phyloP scores from a whole-genome alignment of 2,329 filamentous ascomycete genomes.

The Fusarium tuaranense region DNA sequence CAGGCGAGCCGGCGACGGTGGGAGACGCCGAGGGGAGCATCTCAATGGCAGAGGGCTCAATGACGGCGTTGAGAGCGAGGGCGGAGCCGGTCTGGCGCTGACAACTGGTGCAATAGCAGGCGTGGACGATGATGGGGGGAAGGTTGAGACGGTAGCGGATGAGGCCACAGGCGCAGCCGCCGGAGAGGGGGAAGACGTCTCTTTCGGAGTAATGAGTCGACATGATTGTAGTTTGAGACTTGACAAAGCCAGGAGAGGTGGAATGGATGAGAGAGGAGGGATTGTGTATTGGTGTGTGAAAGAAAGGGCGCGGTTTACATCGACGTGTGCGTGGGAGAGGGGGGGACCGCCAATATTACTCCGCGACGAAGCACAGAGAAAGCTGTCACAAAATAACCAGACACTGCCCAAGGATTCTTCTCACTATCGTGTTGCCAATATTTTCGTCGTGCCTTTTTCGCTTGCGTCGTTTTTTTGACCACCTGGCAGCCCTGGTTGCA shows the following conservation, averaged over 20 bases:
- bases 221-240: constrained; percentile 14
- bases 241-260: constrained; percentile 1
- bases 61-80: constrained; percentile 55
- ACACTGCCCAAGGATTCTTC: background rate
- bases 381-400: background rate
- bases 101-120: constrained; percentile 61
- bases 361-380: background rate
- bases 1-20: constrained; percentile 30
- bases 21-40: constrained; percentile 46
- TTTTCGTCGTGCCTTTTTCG: background rate
- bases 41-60: constrained; percentile 53
- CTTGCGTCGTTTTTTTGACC: background rate
- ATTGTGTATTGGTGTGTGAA: constrained; percentile 1
- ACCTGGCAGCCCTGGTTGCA: background rate
- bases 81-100: constrained; percentile 58
- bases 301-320: constrained; percentile 9
- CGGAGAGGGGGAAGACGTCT: constrained; percentile 47
- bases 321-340: background rate
- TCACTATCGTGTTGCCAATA: background rate
- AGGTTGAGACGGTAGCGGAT: constrained; percentile 74
- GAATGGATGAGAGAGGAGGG: background rate
- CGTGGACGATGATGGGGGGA: constrained; percentile 60
- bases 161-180: constrained; percentile 76
- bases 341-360: background rate
- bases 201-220: constrained; percentile 43